Conservation (phyloP, 441 rosid genomes). For the Erodium texanum region DNA sequence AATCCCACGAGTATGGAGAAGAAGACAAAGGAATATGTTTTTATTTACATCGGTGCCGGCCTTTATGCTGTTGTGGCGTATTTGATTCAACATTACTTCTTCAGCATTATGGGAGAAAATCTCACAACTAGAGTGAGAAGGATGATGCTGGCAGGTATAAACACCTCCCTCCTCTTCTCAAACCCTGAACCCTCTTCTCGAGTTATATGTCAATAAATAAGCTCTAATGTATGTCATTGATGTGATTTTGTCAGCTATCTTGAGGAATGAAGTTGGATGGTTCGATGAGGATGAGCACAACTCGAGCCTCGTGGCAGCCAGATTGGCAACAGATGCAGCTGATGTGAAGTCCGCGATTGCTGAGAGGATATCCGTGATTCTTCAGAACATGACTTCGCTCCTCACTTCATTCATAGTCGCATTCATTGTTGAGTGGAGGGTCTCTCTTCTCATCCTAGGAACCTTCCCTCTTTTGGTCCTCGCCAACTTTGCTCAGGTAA, state of each 20-base stretch:
- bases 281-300: slow-evolving; percentile 63
- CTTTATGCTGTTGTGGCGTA: slow-evolving; percentile 88
- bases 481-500: slow-evolving; percentile 98
- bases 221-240: not conserved
- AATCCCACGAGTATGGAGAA: slow-evolving; percentile 84
- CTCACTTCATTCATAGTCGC: slow-evolving; percentile 97
- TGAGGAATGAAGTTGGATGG: slow-evolving; percentile 73
- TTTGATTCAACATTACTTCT: slow-evolving; percentile 96
- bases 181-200: too few species aligned
- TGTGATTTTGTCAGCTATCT: slow-evolving; percentile 38
- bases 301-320: slow-evolving; percentile 59
- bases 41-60: slow-evolving; percentile 91
- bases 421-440: slow-evolving; percentile 97
- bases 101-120: slow-evolving; percentile 98
- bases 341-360: slow-evolving; percentile 47
- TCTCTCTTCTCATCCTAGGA: slow-evolving; percentile 85
- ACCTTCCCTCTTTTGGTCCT: slow-evolving; percentile 97
- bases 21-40: slow-evolving; percentile 89
- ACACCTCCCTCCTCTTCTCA: slow-evolving; percentile 28
- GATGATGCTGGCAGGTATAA: slow-evolving; percentile 96
- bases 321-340: slow-evolving; percentile 57
- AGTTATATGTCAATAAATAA: slow-evolving; percentile 47
- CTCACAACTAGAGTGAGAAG: slow-evolving; percentile 96
- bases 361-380: slow-evolving; percentile 41
- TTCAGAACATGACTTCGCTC: slow-evolving; percentile 97